A percentile compares a stretch with the other conserved stretches of the same genome.
Conservation (phyloP, 1,284 basidiomycete genomes). For the Boletus mariae region DNA sequence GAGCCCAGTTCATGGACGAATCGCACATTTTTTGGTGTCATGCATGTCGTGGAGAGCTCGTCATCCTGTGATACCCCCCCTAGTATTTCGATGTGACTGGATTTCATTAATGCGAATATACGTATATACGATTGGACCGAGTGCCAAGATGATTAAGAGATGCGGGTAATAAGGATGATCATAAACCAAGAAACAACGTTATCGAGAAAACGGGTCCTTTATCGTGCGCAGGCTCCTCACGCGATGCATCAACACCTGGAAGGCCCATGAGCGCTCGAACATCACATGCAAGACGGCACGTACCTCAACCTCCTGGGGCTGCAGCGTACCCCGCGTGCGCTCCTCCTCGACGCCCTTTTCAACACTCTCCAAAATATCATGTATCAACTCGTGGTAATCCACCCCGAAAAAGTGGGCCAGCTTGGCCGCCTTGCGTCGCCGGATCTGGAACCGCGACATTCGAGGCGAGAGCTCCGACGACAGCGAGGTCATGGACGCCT, state of each 20-base stretch:
- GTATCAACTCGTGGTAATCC: conserved; percentile 70
- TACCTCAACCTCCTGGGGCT: conserved; percentile 68
- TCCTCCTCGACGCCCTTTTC: conserved; percentile 73
- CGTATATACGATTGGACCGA: conserved; percentile 6
- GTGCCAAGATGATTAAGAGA: conserved; percentile 8
- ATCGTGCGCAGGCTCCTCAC: conserved; percentile 58
- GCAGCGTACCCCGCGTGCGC: conserved; percentile 54
- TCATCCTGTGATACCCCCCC: conserved; percentile 53
- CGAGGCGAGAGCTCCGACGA: conserved; percentile 43
- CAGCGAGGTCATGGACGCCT: conserved; percentile 58
- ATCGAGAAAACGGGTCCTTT: conserved; percentile 39
- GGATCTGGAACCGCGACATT: conserved; percentile 56
- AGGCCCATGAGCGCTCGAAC: not conserved
- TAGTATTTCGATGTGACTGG: conserved; percentile 10
- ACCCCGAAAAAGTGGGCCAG: conserved; percentile 81
- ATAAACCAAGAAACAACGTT: conserved; percentile 3
- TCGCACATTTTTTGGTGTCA: conserved; percentile 84
- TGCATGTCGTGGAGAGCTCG: conserved; percentile 73
- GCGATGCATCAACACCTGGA: conserved; percentile 58
- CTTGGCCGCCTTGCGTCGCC: conserved; percentile 72
- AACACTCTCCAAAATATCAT: conserved; percentile 72
- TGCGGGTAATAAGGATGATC: not conserved
- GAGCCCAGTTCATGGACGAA: conserved; percentile 75
- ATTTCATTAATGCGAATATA: conserved; percentile 26
- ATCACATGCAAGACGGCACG: conserved; percentile 21